Percentiles rank a stretch among this genome's conserved stretches.
These are phyloP conservation scores for Dryadomyces quercivorus DNA, from an alignment of 2,329 filamentous ascomycete genomes.

Conservation along the genomic window DNA sequence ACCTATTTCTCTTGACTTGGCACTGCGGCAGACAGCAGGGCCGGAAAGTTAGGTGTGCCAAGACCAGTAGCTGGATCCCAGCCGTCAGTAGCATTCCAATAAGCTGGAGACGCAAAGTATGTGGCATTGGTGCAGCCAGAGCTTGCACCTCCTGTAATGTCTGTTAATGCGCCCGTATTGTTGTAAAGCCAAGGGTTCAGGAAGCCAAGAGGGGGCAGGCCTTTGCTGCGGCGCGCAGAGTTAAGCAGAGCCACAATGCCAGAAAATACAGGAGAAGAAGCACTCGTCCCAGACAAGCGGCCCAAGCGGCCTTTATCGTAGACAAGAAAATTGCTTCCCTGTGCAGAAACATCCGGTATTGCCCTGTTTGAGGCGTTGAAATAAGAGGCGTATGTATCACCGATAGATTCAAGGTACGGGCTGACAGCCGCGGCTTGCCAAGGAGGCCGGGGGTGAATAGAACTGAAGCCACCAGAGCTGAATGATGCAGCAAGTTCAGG, in stretches of 20 bases:
- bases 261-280: slow-evolving; percentile 27
- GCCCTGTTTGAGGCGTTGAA: slow-evolving; percentile 32
- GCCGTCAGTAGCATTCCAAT: slow-evolving; percentile 20
- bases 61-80: slow-evolving; percentile 22
- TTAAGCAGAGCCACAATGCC: slow-evolving; percentile 30
- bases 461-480: slow-evolving; percentile 33
- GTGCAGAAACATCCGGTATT: slow-evolving; percentile 40
- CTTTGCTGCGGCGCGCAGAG: slow-evolving; percentile 24
- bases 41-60: slow-evolving; percentile 15
- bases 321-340: slow-evolving; percentile 27
- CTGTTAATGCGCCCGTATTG: slow-evolving; percentile 14
- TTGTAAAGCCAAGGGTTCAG: slow-evolving; percentile 29
- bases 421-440: slow-evolving; percentile 28
- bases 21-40: slow-evolving; percentile 5
- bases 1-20: no score
- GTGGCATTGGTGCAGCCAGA: slow-evolving; percentile 14
- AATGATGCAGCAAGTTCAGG: slow-evolving; percentile 17
- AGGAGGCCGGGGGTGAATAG: slow-evolving; percentile 27
- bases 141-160: slow-evolving; percentile 16
- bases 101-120: slow-evolving; percentile 6
- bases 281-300: slow-evolving; percentile 20
- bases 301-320: slow-evolving; percentile 11
- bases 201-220: slow-evolving; percentile 27
- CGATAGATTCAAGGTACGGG: slow-evolving; percentile 27
- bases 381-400: slow-evolving; percentile 27